Base-by-base conservation (phyloP, 345 rosid species). In the Eucalyptus caleyi region DNA sequence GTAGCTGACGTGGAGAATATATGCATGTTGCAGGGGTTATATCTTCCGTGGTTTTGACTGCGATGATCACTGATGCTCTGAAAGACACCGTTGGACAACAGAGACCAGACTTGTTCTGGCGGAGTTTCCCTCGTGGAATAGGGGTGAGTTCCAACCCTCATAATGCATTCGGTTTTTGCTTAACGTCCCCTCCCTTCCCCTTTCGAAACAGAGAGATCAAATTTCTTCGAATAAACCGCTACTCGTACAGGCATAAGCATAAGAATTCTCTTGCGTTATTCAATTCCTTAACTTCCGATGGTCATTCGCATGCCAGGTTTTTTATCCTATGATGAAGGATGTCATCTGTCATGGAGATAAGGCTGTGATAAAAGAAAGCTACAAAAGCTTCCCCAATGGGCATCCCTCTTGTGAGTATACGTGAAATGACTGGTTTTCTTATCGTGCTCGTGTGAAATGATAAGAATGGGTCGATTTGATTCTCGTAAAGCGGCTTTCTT, bases 341-440 rank as follows among this genome's bases (percentile, higher is more conserved):
- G 96, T 95, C 85, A 81, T 92, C 40, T 45, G 47, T 9, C 47
- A 9, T 45, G 47, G 47, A 45, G 47, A 45, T 45, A 53, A 88
- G 30, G 89, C 59, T n/a, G 62, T 86, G 60, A 92, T 96, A 86
- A 95, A 90, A 92, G 96, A 96, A 93, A 95, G 97, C 82, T 93
- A 93, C 90, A 95, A 95, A 91, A 96, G 97, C 87, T 96, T 96
- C 50, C 96, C 97, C 27, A 93, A 95, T 89, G 96, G 95, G 77
- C 96, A 95, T 92, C 90, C 95, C 89, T 95, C 96, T 15, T 95
- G 95, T 94, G 90, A 92, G 88, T 72, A 72, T 10, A 72, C 2
- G 82, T 72, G 26, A 23, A 72, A 34, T 5, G 82, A 72, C 45
- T 72, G 15, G 82, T 45, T 8, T 19, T 72, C 1, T 69, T 9